These are phyloP conservation scores for Iodosphaeria phyllophila DNA, from an alignment of 2,329 filamentous ascomycete genomes.

Conservation along the genomic window DNA sequence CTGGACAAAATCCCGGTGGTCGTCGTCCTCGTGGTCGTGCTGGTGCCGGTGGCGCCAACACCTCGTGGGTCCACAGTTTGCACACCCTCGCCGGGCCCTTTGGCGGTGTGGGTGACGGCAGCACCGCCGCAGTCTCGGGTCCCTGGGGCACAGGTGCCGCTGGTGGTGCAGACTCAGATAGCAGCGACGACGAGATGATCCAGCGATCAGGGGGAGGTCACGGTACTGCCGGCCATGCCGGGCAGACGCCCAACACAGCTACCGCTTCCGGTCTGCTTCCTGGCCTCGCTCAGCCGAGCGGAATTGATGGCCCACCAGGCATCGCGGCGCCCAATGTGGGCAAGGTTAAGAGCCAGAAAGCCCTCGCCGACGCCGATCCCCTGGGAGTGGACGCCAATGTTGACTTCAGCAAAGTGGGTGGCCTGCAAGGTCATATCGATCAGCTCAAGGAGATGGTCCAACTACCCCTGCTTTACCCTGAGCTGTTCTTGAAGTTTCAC, in stretches of 20 bases:
- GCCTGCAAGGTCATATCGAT: conserved; percentile 82
- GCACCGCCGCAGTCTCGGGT: conserved; percentile 50
- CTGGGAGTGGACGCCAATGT: conserved; percentile 84
- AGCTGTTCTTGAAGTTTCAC: conserved; percentile 79
- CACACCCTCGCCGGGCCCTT: conserved; percentile 89
- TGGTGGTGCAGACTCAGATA: conserved; percentile 79
- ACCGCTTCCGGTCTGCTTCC: conserved; percentile 25
- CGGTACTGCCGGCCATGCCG: conserved; percentile 37
- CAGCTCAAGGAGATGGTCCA: conserved; percentile 98
- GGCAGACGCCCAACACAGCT: conserved; percentile 37
- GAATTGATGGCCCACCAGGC: conserved; percentile 19
- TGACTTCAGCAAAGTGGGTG: conserved; percentile 87
- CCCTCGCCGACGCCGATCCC: conserved; percentile 83
- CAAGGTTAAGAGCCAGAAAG: conserved; percentile 83
- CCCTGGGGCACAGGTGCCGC: conserved; percentile 49
- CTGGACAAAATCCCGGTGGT: conserved; percentile 42
- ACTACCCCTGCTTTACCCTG: conserved; percentile 81
- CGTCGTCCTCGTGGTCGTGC: conserved; percentile 52
- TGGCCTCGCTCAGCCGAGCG: conserved; percentile 16
- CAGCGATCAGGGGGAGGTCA: conserved; percentile 47
- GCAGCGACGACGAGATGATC: conserved; percentile 88
- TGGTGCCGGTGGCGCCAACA: conserved; percentile 33
- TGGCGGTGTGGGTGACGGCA: conserved; percentile 50
- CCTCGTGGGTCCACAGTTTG: conserved; percentile 63
- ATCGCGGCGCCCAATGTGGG: conserved; percentile 59